These are phyloP conservation scores for Ambrosia artemisiifolia DNA, from an alignment of 129 eudicot species.

Conservation along the genomic window DNA sequence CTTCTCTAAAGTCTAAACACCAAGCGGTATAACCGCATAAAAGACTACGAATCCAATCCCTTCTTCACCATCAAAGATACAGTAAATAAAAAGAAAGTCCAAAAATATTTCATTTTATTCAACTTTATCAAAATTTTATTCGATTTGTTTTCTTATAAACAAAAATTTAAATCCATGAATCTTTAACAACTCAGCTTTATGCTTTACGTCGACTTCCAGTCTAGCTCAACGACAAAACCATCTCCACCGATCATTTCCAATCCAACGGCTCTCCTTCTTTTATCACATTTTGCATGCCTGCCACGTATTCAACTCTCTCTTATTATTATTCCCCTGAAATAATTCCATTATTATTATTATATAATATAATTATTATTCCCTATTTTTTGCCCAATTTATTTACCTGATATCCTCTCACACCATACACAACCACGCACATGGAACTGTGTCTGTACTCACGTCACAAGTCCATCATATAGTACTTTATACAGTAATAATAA, in stretches of 20 bases:
- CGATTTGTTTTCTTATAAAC: conserved; percentile 16
- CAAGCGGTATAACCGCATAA: too few species aligned
- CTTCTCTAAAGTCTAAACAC: too few species aligned
- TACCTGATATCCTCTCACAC: conserved; percentile 19
- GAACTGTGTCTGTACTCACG: background rate
- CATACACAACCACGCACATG: conserved; percentile 2
- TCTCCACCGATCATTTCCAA: conserved; percentile 30
- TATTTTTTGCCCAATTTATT: conserved; percentile 9
- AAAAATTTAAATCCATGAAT: conserved; percentile 19
- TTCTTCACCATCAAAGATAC: too few species aligned
- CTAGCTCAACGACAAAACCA: conserved; percentile 28
- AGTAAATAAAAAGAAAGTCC: too few species aligned
- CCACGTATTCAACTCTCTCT: conserved; percentile 17
- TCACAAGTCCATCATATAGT: background rate
- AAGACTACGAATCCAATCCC: too few species aligned
- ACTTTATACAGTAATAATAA: too few species aligned
- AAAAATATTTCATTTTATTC: background rate
- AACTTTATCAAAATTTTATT: conserved; percentile 10
- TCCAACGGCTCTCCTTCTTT: conserved; percentile 18
- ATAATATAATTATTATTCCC: background rate
- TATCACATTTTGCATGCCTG: conserved; percentile 35
- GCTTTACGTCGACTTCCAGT: conserved; percentile 36
- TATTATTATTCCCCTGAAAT: conserved; percentile 12
- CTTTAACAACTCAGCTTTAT: conserved; percentile 33
- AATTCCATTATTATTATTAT: too few species aligned